Conservation (phyloP, 2,329 filamentous ascomycete species). For the Stemphylium vesicarium region DNA sequence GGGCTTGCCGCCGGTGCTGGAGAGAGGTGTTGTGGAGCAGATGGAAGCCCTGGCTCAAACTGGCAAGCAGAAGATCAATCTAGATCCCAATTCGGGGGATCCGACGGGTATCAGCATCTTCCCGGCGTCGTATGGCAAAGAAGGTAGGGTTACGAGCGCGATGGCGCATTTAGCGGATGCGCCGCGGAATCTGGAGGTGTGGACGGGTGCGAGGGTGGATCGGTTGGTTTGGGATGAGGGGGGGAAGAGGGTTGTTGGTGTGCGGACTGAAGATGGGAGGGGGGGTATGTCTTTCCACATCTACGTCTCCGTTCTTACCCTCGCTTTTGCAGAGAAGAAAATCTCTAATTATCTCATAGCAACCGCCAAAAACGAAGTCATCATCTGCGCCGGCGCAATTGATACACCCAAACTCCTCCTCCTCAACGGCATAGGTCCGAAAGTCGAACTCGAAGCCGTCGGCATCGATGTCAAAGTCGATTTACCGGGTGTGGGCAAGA, state of each 20-base stretch:
- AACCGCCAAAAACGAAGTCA: constrained; percentile 41
- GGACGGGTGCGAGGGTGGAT: constrained; percentile 57
- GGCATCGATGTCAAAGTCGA: constrained; percentile 52
- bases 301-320: too few species aligned
- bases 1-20: constrained; percentile 58
- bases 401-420: constrained; percentile 52
- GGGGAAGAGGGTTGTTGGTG: constrained; percentile 37
- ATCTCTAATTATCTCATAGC: constrained; percentile 11
- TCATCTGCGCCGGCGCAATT: constrained; percentile 42
- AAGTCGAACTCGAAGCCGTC: constrained; percentile 49
- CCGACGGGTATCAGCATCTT: constrained; percentile 40
- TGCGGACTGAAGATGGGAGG: constrained; percentile 37
- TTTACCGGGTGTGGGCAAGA: constrained; percentile 53
- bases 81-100: constrained; percentile 58
- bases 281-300: constrained; percentile 40
- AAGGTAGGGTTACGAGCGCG: constrained; percentile 45
- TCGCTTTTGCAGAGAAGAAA: too few species aligned
- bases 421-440: constrained; percentile 58
- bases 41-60: constrained; percentile 62
- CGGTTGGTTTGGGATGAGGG: constrained; percentile 28
- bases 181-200: constrained; percentile 61
- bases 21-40: constrained; percentile 62
- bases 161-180: constrained; percentile 46
- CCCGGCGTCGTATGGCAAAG: constrained; percentile 46
- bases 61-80: constrained; percentile 59